A percentile compares a stretch with the other conserved stretches of the same genome.
Evolutionary conservation across 257 asterid genomes (phyloP).

Genomic region (Echites panduratus): DNA sequence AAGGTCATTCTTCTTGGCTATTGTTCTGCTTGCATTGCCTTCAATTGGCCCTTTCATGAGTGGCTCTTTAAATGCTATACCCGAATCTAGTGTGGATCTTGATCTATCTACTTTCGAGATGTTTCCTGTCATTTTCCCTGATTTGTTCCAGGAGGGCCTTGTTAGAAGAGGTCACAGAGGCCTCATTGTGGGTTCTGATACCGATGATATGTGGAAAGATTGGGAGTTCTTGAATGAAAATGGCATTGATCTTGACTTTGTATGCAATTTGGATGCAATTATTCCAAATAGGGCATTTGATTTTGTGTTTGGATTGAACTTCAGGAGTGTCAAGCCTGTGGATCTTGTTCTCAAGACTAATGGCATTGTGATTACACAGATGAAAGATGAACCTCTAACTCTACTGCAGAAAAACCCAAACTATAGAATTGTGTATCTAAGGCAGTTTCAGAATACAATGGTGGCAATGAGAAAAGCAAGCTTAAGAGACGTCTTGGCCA

Average conservation of each 20-base stretch:
- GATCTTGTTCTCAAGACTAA: constrained; percentile 37
- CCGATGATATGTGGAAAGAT: constrained; percentile 21
- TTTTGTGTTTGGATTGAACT: constrained; percentile 39
- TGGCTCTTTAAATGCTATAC: constrained; percentile 19
- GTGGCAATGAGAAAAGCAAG: constrained; percentile 55
- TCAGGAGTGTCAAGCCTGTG: constrained; percentile 21
- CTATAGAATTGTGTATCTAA: constrained; percentile 49
- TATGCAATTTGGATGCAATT: constrained; percentile 20
- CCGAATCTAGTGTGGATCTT: constrained; percentile 10
- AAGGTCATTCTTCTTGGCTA: constrained; percentile 50
- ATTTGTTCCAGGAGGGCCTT: constrained; percentile 67
- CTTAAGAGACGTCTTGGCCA: not conserved
- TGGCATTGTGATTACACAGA: constrained; percentile 51
- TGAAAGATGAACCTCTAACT: constrained; percentile 35
- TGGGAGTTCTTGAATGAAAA: constrained; percentile 31
- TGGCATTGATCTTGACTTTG: constrained; percentile 37
- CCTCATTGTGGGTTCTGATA: constrained; percentile 31
- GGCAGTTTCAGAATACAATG: constrained; percentile 43
- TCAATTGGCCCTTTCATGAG: constrained; percentile 31
- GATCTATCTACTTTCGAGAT: constrained; percentile 21
- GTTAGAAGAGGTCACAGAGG: constrained; percentile 59
- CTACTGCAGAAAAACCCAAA: constrained; percentile 26
- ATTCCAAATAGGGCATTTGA: constrained; percentile 41
- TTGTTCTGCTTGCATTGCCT: constrained; percentile 37
- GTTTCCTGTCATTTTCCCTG: constrained; percentile 47